These are phyloP conservation scores for Cryphonectria japonica DNA, from an alignment of 2,329 filamentous ascomycete genomes.

Conservation along the genomic window DNA sequence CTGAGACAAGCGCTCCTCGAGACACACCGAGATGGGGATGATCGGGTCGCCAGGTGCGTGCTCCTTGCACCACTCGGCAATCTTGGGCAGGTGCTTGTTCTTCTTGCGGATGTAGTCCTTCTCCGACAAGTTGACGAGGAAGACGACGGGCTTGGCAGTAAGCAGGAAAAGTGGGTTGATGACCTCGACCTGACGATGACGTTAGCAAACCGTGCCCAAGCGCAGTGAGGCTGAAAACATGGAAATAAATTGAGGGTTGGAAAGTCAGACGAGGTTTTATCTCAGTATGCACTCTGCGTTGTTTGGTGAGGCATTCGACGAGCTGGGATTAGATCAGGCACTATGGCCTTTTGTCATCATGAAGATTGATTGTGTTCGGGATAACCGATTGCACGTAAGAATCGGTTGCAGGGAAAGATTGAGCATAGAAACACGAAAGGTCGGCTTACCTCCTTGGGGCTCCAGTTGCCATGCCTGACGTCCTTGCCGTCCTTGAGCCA, in stretches of 20 bases:
- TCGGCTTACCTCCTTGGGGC: constrained; percentile 86
- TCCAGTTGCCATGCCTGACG: constrained; percentile 87
- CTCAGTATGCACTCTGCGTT: constrained; percentile 85
- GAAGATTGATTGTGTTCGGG: constrained; percentile 36
- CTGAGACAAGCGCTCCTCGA: constrained; percentile 87
- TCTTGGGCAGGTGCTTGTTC: constrained; percentile 97
- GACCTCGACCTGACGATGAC: constrained; percentile 75
- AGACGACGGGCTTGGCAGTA: constrained; percentile 95
- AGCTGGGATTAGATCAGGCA: constrained; percentile 99
- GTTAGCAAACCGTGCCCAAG: constrained; percentile 35
- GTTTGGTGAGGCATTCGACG: constrained; percentile 85
- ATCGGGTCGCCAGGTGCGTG: constrained; percentile 86
- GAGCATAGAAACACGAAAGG: constrained; percentile 30
- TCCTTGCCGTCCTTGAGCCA: constrained; percentile 89
- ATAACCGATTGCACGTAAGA: constrained; percentile 24
- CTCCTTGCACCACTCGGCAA: constrained; percentile 94
- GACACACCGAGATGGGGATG: constrained; percentile 88
- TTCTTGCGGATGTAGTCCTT: constrained; percentile 97
- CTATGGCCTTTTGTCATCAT: constrained; percentile 99
- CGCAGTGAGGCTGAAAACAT: constrained; percentile 16
- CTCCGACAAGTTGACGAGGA: constrained; percentile 95
- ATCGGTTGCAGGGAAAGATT: constrained; percentile 30
- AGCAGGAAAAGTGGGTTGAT: constrained; percentile 97
- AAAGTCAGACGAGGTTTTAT: constrained; percentile 76
- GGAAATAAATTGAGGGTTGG: constrained; percentile 28